These are phyloP conservation scores for Cenchrus fungigraminus DNA, from an alignment of 176 grass and related monocot species.

Conservation along the genomic window DNA sequence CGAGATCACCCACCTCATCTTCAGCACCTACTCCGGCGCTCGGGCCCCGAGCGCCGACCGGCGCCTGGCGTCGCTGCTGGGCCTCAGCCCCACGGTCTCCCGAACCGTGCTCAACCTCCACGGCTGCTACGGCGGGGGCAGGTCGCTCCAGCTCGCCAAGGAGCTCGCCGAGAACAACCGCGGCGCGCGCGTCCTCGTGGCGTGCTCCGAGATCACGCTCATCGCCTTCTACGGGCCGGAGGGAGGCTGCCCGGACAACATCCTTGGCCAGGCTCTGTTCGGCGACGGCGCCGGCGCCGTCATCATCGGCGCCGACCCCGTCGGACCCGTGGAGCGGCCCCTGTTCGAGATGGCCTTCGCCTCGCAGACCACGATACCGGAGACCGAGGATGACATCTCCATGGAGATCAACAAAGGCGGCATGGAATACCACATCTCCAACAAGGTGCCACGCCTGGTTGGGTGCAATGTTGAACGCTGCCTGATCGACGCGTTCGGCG, in stretches of 20 bases:
- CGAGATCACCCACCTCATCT: conserved; percentile 68
- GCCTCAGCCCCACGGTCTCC: conserved; percentile 46
- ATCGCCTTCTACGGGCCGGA: conserved; percentile 49
- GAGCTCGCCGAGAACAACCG: conserved; percentile 79
- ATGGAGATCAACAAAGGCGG: conserved; percentile 42
- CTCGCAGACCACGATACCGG: conserved; percentile 45
- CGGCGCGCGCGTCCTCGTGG: conserved; percentile 35
- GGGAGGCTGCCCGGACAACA: background rate
- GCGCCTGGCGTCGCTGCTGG: conserved; percentile 49
- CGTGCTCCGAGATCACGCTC: conserved; percentile 49
- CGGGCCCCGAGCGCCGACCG: conserved; percentile 58
- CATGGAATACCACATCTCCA: conserved; percentile 23
- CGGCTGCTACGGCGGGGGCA: conserved; percentile 47
- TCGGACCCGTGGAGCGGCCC: conserved; percentile 33
- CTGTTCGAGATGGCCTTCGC: conserved; percentile 55
- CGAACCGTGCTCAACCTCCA: conserved; percentile 54
- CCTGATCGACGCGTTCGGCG: conserved; percentile 38
- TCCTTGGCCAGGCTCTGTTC: conserved; percentile 48
- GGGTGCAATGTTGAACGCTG: conserved; percentile 44
- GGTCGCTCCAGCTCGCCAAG: conserved; percentile 64
- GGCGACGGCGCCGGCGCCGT: conserved; percentile 46
- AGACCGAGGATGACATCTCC: conserved; percentile 42
- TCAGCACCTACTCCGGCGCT: conserved; percentile 58
- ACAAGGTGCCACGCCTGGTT: conserved; percentile 43
- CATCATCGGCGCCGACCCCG: conserved; percentile 52